Base-by-base conservation (phyloP, 2,329 filamentous ascomycete species). In the Penicillium sp. region DNA sequence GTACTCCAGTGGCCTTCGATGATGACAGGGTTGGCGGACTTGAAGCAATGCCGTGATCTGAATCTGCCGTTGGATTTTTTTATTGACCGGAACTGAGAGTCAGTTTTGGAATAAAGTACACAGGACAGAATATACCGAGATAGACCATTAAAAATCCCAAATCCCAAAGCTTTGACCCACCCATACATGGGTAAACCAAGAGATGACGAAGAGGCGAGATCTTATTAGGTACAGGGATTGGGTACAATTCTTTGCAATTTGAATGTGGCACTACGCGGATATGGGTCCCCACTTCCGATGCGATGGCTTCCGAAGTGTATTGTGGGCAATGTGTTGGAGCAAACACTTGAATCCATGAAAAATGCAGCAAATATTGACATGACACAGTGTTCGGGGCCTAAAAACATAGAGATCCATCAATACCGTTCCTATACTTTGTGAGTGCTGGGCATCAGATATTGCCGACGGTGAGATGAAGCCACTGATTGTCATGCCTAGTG, bases 1-100 rank as follows among this genome's bases (percentile, higher is more conserved):
- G 38, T 53, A n/a, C 53, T 63, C 40, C 61, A 62, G 39, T 62
- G 57, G 57, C 59, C 59, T 0, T 55, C 61, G 1, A 22, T 13
- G 4, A 63, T 56, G 56, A 48, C 46, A 7, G 38, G 42, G 10
- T 48, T 63, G 46, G 56, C 49, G 44, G 61, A 62, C 8, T 21
- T 18, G 10, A 45, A 51, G 13, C 61, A 62, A 44, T 63, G 61
- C 22, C 52, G 45, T 16, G 53, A 44, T 8, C 45, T 63, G 46
- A 14, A 54, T 2, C 11, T 63, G 39, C 14, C 59, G 29, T 48
- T 63, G 39, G 31, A 27, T 13, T 56, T 57, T 31, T 58, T 39
- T 13, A 14, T 27, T 7, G 31, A 21, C 14, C 16, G 34, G 22
- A 1, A 24, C 36, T 21, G 18, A 16, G 34, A 32, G 10, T 13